Conservation (phyloP, 805 yeast species). For the Starmerella cellae region DNA sequence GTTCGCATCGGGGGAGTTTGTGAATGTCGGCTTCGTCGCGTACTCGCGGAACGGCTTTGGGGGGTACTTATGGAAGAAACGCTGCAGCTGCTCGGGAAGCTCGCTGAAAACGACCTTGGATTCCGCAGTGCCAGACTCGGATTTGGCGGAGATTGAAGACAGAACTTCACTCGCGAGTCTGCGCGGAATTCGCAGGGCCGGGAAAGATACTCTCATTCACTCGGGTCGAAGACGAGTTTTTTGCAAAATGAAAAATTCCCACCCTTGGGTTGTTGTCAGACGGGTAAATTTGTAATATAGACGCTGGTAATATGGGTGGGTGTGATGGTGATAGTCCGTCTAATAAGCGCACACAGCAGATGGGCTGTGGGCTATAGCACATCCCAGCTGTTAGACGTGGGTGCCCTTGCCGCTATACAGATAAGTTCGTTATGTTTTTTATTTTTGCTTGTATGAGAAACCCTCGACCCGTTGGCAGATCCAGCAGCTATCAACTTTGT, state of each 20-base stretch:
- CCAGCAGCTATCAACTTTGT: too few species aligned
- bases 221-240: background rate
- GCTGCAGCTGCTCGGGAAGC: conserved; percentile 57
- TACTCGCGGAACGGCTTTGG: conserved; percentile 67
- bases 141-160: conserved; percentile 23
- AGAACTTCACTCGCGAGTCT: conserved; percentile 25
- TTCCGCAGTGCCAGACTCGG: conserved; percentile 15
- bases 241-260: background rate
- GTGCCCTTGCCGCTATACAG: too few species aligned
- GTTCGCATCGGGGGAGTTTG: conserved; percentile 58
- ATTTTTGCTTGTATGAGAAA: too few species aligned
- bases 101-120: conserved; percentile 33
- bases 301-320: too few species aligned
- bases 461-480: too few species aligned
- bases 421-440: too few species aligned
- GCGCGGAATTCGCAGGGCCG: conserved; percentile 16
- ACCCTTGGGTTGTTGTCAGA: background rate
- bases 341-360: too few species aligned
- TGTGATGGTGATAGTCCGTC: too few species aligned
- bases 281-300: background rate
- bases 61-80: conserved; percentile 69
- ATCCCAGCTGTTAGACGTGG: too few species aligned
- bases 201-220: conserved; percentile 23
- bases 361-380: too few species aligned
- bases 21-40: conserved; percentile 48